Base-by-base conservation (phyloP, 352 stramenopile species). In the Phytopythium montanum region DNA sequence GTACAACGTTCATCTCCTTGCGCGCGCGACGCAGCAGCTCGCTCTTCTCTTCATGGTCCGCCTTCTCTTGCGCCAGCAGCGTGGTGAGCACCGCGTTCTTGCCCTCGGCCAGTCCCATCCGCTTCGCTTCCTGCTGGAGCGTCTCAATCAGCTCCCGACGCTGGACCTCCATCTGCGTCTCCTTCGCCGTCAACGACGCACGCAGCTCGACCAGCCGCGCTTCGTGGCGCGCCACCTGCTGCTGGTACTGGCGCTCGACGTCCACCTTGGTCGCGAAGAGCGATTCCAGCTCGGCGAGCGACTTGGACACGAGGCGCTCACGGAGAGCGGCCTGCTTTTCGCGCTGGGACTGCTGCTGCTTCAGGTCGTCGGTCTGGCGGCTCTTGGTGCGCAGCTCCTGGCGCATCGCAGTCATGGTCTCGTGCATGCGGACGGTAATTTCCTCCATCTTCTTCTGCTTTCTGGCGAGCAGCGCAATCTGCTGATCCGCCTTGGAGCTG, bases 381-480 rank as follows among this genome's bases (percentile, higher is more conserved):
- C 60, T 67, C 18, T 81, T 64, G 6, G 64, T 67, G 12, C 71
- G 57, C 3, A 72, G 36, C 13, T 89, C 73, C 41, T 69, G 57
- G 39, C 79, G 77, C 41, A 87, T 49, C 39, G 76, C 73, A 3
- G 29, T 61, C 23, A 89, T 60, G 8, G 66, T 69, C 14, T 79
- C 73, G 13, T 87, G 67, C 21, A 89, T 54, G 2, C 52, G 55
- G n/a, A 72, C 73, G 2, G 58, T 72, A 19, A 69, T 54, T 13
- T 88, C 81, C 31, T 89, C 80, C 1, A 81, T 58, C 49, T 79
- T 84, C 60, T 85, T 85, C 56, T 79, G 73, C 54, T 81, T 86
- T 39, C 81, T 87, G 18, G 72, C 68, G 3, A 90, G 60, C 31
- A 70, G 42, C 16, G 61, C 59, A 9, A 90, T 54, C 54, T 87